Evolutionary conservation across 805 yeast genomes (phyloP), one percentile per base, ranked within the genome.

Genomic region (Diddensiella santjacobensis): DNA sequence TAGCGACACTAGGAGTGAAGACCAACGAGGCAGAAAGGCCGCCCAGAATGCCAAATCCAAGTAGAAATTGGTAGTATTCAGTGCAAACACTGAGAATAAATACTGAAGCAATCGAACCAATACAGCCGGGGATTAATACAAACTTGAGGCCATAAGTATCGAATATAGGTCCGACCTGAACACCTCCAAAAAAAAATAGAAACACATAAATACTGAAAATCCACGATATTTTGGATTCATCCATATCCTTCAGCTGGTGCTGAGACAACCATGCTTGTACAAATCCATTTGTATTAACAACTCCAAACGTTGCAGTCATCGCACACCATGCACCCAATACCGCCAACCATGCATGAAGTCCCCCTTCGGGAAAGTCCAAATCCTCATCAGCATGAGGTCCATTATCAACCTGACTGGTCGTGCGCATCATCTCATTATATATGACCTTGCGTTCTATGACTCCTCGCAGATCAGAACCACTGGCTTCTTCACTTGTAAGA

Each of bases 271-370:
- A 83, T 0, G 86, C 78, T 62, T 84, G 86, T 35, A 84, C 71
- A 0, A 81, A 83, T 47, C 89, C 88, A 10, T 77, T 71, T 0
- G 85, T 66, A 59, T 84, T 84, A 64, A 81, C 71, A 23, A 84
- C 54, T 1, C 95, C 95, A 59, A 83, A 78, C 3, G 78, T 71
- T 38, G 77, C 74, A 4, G 78, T 61, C 51, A 80, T 65, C 2
- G 87, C 86, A 30, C 79, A 62, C 57, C 79, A 78, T 0, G 82
- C 72, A 2, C 84, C 84, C n/a, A 77, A 50, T 2, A 77, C 62
- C 0, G 80, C 79, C 3, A 72, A 70, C 61, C 81, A 68, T 69
- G 84, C 83, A 11, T 74, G 74, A 41, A 57, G 58, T 2, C 84
- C 80, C 2, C 80, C 77, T 40, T 82, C 84, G 3, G 79, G 79